Percentiles rank a stretch among this genome's conserved stretches.
Evolutionary conservation across 2,329 filamentous ascomycete genomes (phyloP).

Genomic region (Penicillium paneum): DNA sequence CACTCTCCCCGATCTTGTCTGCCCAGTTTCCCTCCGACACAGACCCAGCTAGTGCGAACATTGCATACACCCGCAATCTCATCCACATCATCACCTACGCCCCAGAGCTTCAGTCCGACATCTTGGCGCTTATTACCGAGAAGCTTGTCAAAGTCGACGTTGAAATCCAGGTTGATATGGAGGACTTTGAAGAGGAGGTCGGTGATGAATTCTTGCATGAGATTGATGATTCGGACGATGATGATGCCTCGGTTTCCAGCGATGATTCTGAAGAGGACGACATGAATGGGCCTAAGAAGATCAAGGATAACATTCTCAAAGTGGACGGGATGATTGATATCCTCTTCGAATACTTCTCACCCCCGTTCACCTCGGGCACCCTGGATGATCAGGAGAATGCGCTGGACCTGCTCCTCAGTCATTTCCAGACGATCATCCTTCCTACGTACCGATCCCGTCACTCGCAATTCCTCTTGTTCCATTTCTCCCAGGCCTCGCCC

Average conservation of each 20-base stretch:
- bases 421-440: constrained; percentile 84
- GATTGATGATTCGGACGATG: constrained; percentile 52
- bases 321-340: constrained; percentile 87
- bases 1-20: constrained; percentile 65
- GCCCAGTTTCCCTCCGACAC: constrained; percentile 72
- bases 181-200: constrained; percentile 86
- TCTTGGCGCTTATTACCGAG: constrained; percentile 79
- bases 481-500: constrained; percentile 81
- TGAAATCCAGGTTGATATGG: constrained; percentile 88
- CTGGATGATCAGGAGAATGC: constrained; percentile 66
- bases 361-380: constrained; percentile 66
- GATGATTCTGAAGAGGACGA: constrained; percentile 56
- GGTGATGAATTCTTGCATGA: constrained; percentile 65
- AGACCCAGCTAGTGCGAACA: constrained; percentile 73
- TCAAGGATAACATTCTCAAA: constrained; percentile 82
- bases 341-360: constrained; percentile 78
- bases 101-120: constrained; percentile 71
- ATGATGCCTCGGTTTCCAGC: constrained; percentile 66
- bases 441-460: constrained; percentile 90
- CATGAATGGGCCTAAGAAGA: constrained; percentile 57
- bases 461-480: constrained; percentile 92
- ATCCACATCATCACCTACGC: constrained; percentile 73
- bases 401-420: constrained; percentile 75
- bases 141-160: constrained; percentile 91
- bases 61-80: constrained; percentile 84